Evolutionary conservation across 305 asterid species (phyloP).

Genomic region (Solanum hybrid): DNA sequence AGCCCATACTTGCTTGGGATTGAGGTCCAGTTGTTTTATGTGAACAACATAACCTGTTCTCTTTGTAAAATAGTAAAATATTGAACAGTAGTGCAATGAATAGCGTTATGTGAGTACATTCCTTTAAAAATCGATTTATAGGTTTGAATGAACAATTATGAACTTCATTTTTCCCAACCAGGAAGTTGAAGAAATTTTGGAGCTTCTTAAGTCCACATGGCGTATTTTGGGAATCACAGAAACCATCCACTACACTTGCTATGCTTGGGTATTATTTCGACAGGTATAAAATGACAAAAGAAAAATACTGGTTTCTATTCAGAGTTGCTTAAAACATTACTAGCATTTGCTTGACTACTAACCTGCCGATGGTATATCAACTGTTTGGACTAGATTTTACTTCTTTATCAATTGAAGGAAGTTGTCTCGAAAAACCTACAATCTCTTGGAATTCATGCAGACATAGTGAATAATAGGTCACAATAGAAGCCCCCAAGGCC

Average conservation of each 20-base stretch:
- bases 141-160: neutral
- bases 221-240: conserved; percentile 91
- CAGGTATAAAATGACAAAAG: conserved; percentile 47
- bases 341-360: neutral
- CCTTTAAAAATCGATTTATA: neutral
- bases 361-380: neutral
- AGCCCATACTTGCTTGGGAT: neutral
- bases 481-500: neutral
- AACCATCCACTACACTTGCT: conserved; percentile 85
- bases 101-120: conserved; percentile 6
- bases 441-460: neutral
- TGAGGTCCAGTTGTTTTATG: neutral
- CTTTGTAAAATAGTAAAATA: neutral
- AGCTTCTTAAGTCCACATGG: conserved; percentile 95
- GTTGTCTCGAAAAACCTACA: neutral
- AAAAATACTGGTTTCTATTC: neutral
- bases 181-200: conserved; percentile 99
- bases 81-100: neutral
- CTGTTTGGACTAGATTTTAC: neutral
- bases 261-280: conserved; percentile 92
- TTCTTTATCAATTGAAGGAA: neutral
- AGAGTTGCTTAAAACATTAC: conserved; percentile 1
- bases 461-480: neutral
- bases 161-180: conserved; percentile 27
- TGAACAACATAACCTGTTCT: neutral